phyloP scores from a whole-genome alignment of 2,329 filamentous ascomycete genomes.

The Xylariaceae sp. region DNA sequence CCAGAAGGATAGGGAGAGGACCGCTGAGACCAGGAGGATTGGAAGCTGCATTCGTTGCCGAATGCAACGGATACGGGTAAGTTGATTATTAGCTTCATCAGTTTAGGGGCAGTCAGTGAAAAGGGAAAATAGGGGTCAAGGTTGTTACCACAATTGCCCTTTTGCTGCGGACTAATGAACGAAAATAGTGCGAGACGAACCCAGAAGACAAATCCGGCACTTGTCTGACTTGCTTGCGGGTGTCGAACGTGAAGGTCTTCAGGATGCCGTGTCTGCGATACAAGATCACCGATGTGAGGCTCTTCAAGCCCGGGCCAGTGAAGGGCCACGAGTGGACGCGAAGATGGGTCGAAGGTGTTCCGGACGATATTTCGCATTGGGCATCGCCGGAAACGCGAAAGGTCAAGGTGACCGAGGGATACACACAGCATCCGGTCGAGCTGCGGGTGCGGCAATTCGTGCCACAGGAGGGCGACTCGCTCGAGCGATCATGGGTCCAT shows the following conservation, averaged over 20 bases:
- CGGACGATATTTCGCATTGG: conserved; percentile 54
- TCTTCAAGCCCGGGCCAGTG: conserved; percentile 56
- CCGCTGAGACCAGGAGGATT: conserved; percentile 52
- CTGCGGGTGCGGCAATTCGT: conserved; percentile 51
- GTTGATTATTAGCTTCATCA: conserved; percentile 25
- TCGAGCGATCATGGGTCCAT: conserved; percentile 49
- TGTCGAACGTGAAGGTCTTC: conserved; percentile 45
- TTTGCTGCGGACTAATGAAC: conserved; percentile 14
- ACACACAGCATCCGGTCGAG: conserved; percentile 43
- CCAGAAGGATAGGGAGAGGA: conserved; percentile 45
- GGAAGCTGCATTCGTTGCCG: conserved; percentile 57
- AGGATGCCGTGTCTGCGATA: conserved; percentile 55
- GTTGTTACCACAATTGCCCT: not conserved
- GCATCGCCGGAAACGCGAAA: conserved; percentile 45
- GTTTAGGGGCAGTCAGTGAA: not conserved
- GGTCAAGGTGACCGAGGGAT: conserved; percentile 51
- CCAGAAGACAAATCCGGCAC: conserved; percentile 41
- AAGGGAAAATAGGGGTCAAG: not conserved
- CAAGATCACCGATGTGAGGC: conserved; percentile 53
- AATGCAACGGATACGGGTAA: conserved; percentile 58
- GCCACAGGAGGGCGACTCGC: conserved; percentile 50
- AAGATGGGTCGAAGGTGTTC: conserved; percentile 51
- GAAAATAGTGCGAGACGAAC: conserved; percentile 48
- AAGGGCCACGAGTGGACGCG: conserved; percentile 55
- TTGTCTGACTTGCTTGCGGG: conserved; percentile 51